phyloP scores from a whole-genome alignment of 2,329 filamentous ascomycete genomes.

The Furcasterigmium sp. region DNA sequence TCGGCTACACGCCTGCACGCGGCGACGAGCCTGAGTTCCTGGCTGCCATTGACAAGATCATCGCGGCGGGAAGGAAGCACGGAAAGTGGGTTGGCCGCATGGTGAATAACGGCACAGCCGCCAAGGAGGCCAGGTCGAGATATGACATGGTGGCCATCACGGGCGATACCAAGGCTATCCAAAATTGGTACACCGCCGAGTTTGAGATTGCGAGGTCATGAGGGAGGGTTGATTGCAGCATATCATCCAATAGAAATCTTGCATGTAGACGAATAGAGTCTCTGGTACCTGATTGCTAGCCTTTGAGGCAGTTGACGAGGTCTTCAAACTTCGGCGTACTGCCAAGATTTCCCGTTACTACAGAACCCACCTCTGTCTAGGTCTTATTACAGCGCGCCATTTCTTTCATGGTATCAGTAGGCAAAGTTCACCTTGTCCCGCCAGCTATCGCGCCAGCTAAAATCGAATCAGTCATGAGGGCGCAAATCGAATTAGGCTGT shows the following conservation, averaged over 20 bases:
- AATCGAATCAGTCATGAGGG: no score
- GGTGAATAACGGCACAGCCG: constrained; percentile 3
- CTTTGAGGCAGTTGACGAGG: no score
- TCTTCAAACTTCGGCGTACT: no score
- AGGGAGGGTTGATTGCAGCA: background rate
- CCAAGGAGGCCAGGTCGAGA: constrained; percentile 32
- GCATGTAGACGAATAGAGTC: no score
- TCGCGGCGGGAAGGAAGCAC: constrained; percentile 28
- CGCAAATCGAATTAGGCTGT: no score
- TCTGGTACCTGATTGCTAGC: no score
- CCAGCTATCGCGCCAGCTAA: no score
- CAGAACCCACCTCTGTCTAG: no score
- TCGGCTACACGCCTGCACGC: constrained; percentile 38
- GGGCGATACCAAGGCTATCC: constrained; percentile 39
- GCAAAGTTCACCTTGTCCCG: no score
- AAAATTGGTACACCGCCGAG: constrained; percentile 42
- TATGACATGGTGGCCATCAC: constrained; percentile 37
- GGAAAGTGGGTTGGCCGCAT: constrained; percentile 28
- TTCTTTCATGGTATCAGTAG: no score
- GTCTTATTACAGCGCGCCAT: no score
- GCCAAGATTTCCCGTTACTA: no score
- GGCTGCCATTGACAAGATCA: constrained; percentile 34
- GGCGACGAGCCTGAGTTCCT: constrained; percentile 43
- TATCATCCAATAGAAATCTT: background rate
- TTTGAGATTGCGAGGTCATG: constrained; percentile 30